These are phyloP conservation scores for Pythium scleroteichum DNA, from an alignment of 352 stramenopile genomes.

Conservation along the genomic window DNA sequence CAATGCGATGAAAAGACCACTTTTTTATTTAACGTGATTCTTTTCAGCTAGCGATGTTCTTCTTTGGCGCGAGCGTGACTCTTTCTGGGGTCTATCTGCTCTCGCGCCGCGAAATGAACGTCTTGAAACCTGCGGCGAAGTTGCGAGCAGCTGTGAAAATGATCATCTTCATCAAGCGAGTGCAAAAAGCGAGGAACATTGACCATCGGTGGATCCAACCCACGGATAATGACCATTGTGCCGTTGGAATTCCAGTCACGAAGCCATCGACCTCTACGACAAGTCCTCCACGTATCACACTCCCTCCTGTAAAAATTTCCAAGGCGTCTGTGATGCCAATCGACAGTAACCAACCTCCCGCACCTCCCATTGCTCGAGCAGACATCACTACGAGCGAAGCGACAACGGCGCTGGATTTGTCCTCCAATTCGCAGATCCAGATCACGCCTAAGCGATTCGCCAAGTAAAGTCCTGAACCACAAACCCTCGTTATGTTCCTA, in stretches of 20 bases:
- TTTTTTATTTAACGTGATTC: background rate
- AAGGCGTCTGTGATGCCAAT: conserved; percentile 72
- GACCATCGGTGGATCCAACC: conserved; percentile 45
- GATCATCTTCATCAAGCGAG: conserved; percentile 67
- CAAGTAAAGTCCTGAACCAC: conserved; percentile 12
- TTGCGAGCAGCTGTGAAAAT: conserved; percentile 55
- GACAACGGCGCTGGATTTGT: conserved; percentile 14
- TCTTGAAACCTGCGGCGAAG: conserved; percentile 41
- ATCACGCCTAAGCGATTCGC: conserved; percentile 26
- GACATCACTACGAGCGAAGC: conserved; percentile 1
- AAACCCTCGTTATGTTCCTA: no score
- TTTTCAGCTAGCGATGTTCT: conserved; percentile 64
- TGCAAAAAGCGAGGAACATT: conserved; percentile 57
- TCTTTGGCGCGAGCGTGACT: conserved; percentile 65
- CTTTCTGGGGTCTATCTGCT: conserved; percentile 73
- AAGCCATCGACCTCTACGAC: conserved; percentile 9
- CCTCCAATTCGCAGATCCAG: conserved; percentile 33
- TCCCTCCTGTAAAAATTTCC: conserved; percentile 34
- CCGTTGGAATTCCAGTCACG: conserved; percentile 3
- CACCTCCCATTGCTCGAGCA: background rate
- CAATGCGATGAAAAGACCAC: background rate
- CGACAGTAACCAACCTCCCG: conserved; percentile 21
- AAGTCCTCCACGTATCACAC: background rate
- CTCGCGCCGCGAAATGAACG: conserved; percentile 68
- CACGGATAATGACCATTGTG: conserved; percentile 13